These are phyloP conservation scores for Suillus placidus DNA, from an alignment of 768 basidiomycete genomes.

Conservation along the genomic window DNA sequence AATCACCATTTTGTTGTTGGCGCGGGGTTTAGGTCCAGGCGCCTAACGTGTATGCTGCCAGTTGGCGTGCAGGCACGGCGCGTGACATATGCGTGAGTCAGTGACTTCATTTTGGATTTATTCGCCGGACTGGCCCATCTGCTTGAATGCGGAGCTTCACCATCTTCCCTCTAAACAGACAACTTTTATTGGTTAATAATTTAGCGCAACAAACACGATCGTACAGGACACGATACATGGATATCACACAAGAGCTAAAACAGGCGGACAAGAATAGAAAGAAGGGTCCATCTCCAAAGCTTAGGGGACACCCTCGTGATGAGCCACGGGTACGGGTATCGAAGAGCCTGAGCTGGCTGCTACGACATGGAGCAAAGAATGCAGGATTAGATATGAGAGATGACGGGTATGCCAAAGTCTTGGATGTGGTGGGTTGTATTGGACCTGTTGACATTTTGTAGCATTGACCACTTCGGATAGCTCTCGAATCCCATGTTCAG, in stretches of 20 bases:
- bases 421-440: conserved; percentile 71
- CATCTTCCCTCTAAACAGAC: not conserved
- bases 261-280: conserved; percentile 13
- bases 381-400: conserved; percentile 74
- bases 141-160: conserved; percentile 17
- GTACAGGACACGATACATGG: not conserved
- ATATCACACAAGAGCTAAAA: conserved; percentile 12
- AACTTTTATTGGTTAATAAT: not conserved
- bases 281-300: conserved; percentile 40
- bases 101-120: not conserved
- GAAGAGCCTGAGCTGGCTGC: conserved; percentile 87
- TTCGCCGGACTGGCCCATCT: not conserved
- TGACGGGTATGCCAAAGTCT: conserved; percentile 85
- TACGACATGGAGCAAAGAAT: conserved; percentile 86
- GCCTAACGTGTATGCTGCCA: not conserved
- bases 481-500: conserved; percentile 70
- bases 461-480: conserved; percentile 41
- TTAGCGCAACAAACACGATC: not conserved
- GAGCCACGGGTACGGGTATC: conserved; percentile 70
- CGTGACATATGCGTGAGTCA: conserved; percentile 6
- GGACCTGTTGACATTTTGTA: not conserved
- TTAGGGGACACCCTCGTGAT: conserved; percentile 64
- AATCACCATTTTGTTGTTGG: not conserved
- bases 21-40: not conserved
- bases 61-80: conserved; percentile 10